Evolutionary conservation across 75 land plant genomes (phyloP), one percentile per base, ranked within the genome.

Genomic region (Larix kaempferi): DNA sequence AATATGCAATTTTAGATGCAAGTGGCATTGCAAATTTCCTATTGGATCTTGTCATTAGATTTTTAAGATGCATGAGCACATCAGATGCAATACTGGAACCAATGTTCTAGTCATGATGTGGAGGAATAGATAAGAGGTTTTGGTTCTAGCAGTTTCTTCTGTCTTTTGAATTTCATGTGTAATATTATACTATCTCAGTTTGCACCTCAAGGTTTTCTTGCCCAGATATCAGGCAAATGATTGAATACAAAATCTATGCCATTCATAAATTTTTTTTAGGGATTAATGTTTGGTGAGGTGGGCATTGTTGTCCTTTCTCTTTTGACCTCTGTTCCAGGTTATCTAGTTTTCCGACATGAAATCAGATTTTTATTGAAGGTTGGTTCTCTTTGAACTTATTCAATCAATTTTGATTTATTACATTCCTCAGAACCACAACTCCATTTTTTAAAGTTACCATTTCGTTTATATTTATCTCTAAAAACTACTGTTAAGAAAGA

Each of bases 11-110:
- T 35, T 66, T 19, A 11, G 8, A 66, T 19, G 16, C 6, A 8
- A 66, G 21, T 67, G 71, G 71, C n/a, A 67, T 67, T 37, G 15
- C 12, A 67, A 67, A n/a, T 67, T 17, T 67, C 49, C 37, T 17
- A 21, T 39, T 49, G 22, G 16, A 6, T 23, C 49, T 67, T 67
- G 49, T 67, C 33, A 3, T 37, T 15, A 19, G 71, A 49, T 3
- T 67, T 67, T 67, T 39, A 67, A 67, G 41, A 26, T 15, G 16
- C 22, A 67, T 33, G 71, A 37, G 49, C 21, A 39, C 44, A 67
- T 7, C 39, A 5, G 41, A 39, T 67, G 71, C 49, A 67, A 19
- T 37, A 41, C 44, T 27, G 22, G 33, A 67, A 37, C 41, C 29
- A 1, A 11, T 19, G n/a, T 37, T 37, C 71, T 66, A 67, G 71